Percentiles rank a stretch among this genome's conserved stretches.
These are phyloP conservation scores for Xylogone sp. DNA, from an alignment of 2,329 filamentous ascomycete genomes.

Conservation along the genomic window DNA sequence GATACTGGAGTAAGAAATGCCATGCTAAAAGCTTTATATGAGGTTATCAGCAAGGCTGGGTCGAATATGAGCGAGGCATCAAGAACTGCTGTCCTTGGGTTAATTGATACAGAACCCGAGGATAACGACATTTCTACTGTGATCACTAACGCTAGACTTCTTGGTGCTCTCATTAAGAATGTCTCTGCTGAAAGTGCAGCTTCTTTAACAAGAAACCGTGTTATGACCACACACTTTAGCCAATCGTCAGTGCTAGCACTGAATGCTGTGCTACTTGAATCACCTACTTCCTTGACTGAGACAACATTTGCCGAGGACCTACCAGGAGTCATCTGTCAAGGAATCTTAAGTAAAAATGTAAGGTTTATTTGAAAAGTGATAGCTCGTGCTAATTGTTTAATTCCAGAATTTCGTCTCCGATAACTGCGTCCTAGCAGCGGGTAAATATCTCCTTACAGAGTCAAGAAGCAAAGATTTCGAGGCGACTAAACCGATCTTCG, in stretches of 20 bases:
- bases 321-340: conserved; percentile 72
- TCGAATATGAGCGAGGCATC: conserved; percentile 92
- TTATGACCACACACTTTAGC: conserved; percentile 72
- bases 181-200: conserved; percentile 68
- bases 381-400: conserved; percentile 16
- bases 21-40: conserved; percentile 95
- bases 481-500: conserved; percentile 73
- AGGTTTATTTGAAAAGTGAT: conserved; percentile 27
- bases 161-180: conserved; percentile 86
- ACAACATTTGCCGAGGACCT: conserved; percentile 68
- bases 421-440: conserved; percentile 83
- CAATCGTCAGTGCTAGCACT: conserved; percentile 79
- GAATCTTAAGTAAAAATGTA: conserved; percentile 73
- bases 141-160: conserved; percentile 84
- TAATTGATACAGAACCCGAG: conserved; percentile 83
- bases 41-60: conserved; percentile 93
- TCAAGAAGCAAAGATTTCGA: conserved; percentile 68
- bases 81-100: conserved; percentile 74
- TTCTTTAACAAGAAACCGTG: conserved; percentile 61
- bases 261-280: conserved; percentile 84
- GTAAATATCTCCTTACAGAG: conserved; percentile 78
- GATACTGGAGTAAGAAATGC: conserved; percentile 87
- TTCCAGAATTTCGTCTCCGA: conserved; percentile 75
- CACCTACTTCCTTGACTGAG: conserved; percentile 65
- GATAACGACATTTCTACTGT: conserved; percentile 74